Evolutionary conservation across 805 yeast species (phyloP).

Genomic region (Lipomyces orientalis): DNA sequence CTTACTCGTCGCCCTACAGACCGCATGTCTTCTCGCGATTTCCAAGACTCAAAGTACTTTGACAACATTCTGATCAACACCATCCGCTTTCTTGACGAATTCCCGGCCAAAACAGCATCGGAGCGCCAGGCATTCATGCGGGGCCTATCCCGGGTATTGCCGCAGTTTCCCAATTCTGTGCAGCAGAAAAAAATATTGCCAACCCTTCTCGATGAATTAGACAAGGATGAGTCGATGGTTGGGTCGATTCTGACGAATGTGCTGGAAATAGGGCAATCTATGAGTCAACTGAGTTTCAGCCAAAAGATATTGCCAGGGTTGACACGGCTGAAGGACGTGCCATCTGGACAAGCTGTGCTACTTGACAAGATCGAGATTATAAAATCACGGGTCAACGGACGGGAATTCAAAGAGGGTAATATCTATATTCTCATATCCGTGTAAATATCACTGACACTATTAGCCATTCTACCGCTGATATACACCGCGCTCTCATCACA

Average conservation of each 20-base stretch:
- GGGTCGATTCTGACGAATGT: slow-evolving; percentile 60
- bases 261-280: slow-evolving; percentile 63
- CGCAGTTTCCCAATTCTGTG: slow-evolving; percentile 63
- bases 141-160: slow-evolving; percentile 61
- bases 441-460: neutral
- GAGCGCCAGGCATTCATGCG: slow-evolving; percentile 74
- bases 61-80: slow-evolving; percentile 83
- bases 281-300: slow-evolving; percentile 79
- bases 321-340: slow-evolving; percentile 46
- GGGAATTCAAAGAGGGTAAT: slow-evolving; percentile 54
- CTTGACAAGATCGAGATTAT: slow-evolving; percentile 57
- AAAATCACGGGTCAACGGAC: slow-evolving; percentile 56
- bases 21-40: slow-evolving; percentile 65
- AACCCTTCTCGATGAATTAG: slow-evolving; percentile 58
- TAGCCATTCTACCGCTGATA: slow-evolving; percentile 53
- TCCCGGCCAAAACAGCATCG: slow-evolving; percentile 69
- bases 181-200: slow-evolving; percentile 77
- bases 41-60: slow-evolving; percentile 75
- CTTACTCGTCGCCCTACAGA: slow-evolving; percentile 63
- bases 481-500: slow-evolving; percentile 46
- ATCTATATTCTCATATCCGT: neutral
- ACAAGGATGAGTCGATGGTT: slow-evolving; percentile 51
- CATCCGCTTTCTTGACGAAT: slow-evolving; percentile 79
- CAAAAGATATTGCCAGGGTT: slow-evolving; percentile 64
- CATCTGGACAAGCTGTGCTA: slow-evolving; percentile 52